Evolutionary conservation across 306 rosid species (phyloP).

Genomic region (Canavalia gladiata): DNA sequence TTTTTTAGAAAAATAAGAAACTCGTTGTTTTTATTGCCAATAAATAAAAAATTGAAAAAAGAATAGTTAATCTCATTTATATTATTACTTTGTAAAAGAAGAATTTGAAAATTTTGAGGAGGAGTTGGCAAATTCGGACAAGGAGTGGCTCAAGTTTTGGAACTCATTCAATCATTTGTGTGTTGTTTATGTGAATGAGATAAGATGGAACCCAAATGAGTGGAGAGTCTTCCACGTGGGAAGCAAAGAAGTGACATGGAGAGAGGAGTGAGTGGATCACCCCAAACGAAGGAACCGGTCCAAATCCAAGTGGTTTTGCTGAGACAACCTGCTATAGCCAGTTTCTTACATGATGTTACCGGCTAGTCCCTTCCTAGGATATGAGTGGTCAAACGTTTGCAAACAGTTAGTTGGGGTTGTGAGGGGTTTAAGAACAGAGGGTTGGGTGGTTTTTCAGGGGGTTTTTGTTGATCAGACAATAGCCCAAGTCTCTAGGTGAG

Average conservation of each 20-base stretch:
- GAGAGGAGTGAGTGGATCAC: constrained; percentile 67
- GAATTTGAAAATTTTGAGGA: constrained; percentile 25
- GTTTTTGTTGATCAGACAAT: constrained; percentile 64
- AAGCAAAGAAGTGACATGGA: constrained; percentile 43
- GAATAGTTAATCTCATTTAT: background rate
- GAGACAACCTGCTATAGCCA: constrained; percentile 52
- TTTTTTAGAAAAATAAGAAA: background rate
- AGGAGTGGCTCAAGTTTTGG: constrained; percentile 24
- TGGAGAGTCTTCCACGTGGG: constrained; percentile 72
- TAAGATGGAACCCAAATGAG: constrained; percentile 54
- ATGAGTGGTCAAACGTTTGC: constrained; percentile 59
- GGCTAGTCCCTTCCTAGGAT: constrained; percentile 45
- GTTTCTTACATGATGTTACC: constrained; percentile 52
- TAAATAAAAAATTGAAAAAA: background rate
- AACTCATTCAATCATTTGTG: constrained; percentile 36
- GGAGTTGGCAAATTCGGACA: background rate
- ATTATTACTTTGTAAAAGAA: background rate
- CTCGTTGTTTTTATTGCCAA: background rate
- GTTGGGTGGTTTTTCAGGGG: constrained; percentile 61
- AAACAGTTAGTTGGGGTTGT: constrained; percentile 52
- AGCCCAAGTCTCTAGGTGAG: constrained; percentile 58
- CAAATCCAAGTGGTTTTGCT: constrained; percentile 54
- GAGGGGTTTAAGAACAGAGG: constrained; percentile 70
- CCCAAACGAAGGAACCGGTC: constrained; percentile 66
- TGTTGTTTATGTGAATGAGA: constrained; percentile 55